phyloP scores from a whole-genome alignment of 345 rosid species.

The Salix exigua region DNA sequence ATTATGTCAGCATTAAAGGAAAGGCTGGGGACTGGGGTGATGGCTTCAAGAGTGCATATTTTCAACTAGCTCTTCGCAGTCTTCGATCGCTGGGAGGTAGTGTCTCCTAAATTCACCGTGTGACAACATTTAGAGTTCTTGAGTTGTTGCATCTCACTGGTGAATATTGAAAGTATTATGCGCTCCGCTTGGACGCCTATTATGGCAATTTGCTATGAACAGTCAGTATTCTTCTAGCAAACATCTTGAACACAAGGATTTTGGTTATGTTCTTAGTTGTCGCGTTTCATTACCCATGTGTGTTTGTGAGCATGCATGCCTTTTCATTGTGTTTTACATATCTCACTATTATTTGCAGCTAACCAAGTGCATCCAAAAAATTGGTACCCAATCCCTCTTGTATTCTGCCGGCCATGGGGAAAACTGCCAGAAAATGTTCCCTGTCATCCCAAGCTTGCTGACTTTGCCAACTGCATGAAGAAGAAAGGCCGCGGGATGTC shows the following conservation, averaged over 20 bases:
- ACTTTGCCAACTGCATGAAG: slow-evolving; percentile 99
- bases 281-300: neutral
- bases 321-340: slow-evolving; percentile 4
- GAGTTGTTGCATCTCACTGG: neutral
- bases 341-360: slow-evolving; percentile 45
- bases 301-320: neutral
- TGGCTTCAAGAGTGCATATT: slow-evolving; percentile 99
- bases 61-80: slow-evolving; percentile 98
- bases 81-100: slow-evolving; percentile 99
- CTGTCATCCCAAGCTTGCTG: slow-evolving; percentile 97
- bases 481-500: slow-evolving; percentile 99
- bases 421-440: slow-evolving; percentile 98
- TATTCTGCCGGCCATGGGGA: slow-evolving; percentile 99
- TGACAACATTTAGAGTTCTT: neutral
- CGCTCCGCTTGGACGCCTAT: neutral
- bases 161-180: neutral
- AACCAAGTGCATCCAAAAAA: slow-evolving; percentile 99
- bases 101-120: neutral
- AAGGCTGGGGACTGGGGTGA: slow-evolving; percentile 99
- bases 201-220: neutral
- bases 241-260: neutral
- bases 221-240: neutral
- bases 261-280: neutral
- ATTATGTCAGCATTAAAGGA: slow-evolving; percentile 93
- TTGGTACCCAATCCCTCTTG: slow-evolving; percentile 97